These are phyloP conservation scores for Zygotorulaspora danielsina DNA, from an alignment of 805 yeast species.

Conservation along the genomic window DNA sequence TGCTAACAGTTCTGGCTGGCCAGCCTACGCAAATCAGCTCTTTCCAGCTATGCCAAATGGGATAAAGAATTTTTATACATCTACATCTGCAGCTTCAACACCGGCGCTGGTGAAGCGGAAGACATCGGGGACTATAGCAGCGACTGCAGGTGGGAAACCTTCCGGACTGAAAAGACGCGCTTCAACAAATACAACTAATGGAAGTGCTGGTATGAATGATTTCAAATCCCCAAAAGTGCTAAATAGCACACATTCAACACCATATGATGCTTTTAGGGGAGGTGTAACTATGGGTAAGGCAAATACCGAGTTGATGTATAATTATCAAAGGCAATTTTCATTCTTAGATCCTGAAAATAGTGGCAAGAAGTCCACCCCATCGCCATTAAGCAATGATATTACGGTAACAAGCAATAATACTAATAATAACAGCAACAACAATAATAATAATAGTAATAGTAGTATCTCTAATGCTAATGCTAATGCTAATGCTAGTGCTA, in stretches of 20 bases:
- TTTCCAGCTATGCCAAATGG: background rate
- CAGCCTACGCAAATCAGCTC: slow-evolving; percentile 10
- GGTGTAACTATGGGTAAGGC: background rate
- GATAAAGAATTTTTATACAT: background rate
- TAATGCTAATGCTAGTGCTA: too few relatives aligned
- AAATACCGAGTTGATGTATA: slow-evolving; percentile 43
- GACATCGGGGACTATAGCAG: slow-evolving; percentile 25
- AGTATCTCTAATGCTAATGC: too few relatives aligned
- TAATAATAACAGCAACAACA: slow-evolving; percentile 26
- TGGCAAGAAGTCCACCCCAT: slow-evolving; percentile 22
- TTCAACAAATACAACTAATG: background rate
- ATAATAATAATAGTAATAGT: slow-evolving; percentile 9
- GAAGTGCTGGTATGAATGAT: background rate
- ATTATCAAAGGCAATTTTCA: slow-evolving; percentile 76
- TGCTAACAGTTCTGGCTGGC: slow-evolving; percentile 11
- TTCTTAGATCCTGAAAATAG: slow-evolving; percentile 72
- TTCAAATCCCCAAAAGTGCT: slow-evolving; percentile 1
- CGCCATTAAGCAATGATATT: slow-evolving; percentile 11
- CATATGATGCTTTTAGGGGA: slow-evolving; percentile 1
- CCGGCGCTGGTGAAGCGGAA: slow-evolving; percentile 1
- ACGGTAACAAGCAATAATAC: slow-evolving; percentile 3
- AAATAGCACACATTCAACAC: slow-evolving; percentile 1
- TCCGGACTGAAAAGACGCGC: slow-evolving; percentile 3
- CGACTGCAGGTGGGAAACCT: slow-evolving; percentile 49
- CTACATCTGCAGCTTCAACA: slow-evolving; percentile 7